A percentile compares a stretch with the other conserved stretches of the same genome.
These are phyloP conservation scores for Cryomyces minteri DNA, from an alignment of 495 filamentous ascomycete species.

Conservation along the genomic window DNA sequence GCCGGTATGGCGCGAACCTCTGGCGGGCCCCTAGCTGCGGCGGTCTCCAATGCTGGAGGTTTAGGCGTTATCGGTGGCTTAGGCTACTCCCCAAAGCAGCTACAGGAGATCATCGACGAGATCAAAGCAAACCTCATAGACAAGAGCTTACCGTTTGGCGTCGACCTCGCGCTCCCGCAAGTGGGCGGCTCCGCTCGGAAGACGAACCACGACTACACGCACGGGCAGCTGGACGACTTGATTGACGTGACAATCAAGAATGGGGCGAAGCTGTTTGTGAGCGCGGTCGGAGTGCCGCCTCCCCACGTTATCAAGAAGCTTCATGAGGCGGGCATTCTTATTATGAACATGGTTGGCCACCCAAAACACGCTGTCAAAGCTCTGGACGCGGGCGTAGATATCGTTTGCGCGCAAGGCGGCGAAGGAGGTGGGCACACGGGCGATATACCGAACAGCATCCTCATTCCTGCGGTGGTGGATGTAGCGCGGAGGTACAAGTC, in stretches of 20 bases:
- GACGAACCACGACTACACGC: constrained; percentile 87
- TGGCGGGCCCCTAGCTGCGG: constrained; percentile 58
- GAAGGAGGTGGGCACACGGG: constrained; percentile 26
- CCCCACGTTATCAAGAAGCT: constrained; percentile 45
- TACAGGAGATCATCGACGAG: constrained; percentile 64
- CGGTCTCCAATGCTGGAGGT: constrained; percentile 76
- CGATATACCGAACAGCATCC: constrained; percentile 22
- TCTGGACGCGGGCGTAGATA: constrained; percentile 59
- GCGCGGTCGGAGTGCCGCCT: constrained; percentile 68
- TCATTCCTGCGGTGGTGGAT: constrained; percentile 25
- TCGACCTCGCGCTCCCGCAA: constrained; percentile 76
- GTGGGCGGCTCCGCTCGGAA: constrained; percentile 60
- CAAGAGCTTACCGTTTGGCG: constrained; percentile 58
- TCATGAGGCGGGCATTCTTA: constrained; percentile 53
- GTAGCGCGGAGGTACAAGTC: constrained; percentile 23
- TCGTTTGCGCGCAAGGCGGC: constrained; percentile 43
- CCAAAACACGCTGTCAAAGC: constrained; percentile 80
- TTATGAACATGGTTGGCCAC: constrained; percentile 94
- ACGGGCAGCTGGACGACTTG: constrained; percentile 63
- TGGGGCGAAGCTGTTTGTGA: constrained; percentile 64
- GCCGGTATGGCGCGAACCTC: constrained; percentile 80
- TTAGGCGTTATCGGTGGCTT: constrained; percentile 74
- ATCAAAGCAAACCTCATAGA: constrained; percentile 49
- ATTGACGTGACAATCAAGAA: constrained; percentile 63
- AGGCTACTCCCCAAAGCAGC: constrained; percentile 29